phyloP scores from a whole-genome alignment of 2,329 filamentous ascomycete species.

The Alternaria gansuensis region DNA sequence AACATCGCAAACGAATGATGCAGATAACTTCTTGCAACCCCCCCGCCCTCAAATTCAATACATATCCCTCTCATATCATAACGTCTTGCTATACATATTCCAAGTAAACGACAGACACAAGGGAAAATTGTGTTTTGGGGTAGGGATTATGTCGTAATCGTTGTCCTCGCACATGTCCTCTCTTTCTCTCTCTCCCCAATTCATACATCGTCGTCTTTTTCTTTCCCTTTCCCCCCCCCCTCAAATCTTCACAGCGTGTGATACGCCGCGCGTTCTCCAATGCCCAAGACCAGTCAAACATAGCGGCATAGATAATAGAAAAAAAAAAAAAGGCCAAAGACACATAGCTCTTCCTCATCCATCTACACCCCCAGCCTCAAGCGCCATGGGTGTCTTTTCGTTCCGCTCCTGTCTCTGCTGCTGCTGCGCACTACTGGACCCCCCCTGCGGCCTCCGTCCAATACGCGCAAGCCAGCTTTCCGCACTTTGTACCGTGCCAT shows the following conservation, averaged over 20 bases:
- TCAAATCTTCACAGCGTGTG: neutral
- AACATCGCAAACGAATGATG: neutral
- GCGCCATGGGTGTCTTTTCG: slow-evolving; percentile 30
- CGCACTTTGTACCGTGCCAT: slow-evolving; percentile 87
- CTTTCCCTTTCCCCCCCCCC: neutral
- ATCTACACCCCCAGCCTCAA: slow-evolving; percentile 13
- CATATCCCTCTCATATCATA: neutral
- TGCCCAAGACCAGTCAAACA: neutral
- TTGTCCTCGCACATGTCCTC: neutral
- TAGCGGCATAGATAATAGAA: neutral
- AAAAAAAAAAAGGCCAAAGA: neutral
- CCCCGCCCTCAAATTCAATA: neutral
- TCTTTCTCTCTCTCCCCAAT: no score
- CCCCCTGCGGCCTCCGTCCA: slow-evolving; percentile 54
- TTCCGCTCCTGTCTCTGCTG: neutral
- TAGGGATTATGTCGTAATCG: neutral
- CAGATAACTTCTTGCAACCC: neutral
- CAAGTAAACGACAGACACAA: neutral
- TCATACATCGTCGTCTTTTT: neutral
- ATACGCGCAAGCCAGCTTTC: slow-evolving; percentile 89
- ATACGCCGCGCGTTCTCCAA: neutral
- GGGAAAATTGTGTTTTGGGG: slow-evolving; percentile 2
- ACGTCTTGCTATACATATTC: slow-evolving; percentile 9
- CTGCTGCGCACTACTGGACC: neutral
- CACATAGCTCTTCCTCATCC: slow-evolving; percentile 21